Conservation (phyloP, 164 flowering plant genomes). For the Vitis rupestris region DNA sequence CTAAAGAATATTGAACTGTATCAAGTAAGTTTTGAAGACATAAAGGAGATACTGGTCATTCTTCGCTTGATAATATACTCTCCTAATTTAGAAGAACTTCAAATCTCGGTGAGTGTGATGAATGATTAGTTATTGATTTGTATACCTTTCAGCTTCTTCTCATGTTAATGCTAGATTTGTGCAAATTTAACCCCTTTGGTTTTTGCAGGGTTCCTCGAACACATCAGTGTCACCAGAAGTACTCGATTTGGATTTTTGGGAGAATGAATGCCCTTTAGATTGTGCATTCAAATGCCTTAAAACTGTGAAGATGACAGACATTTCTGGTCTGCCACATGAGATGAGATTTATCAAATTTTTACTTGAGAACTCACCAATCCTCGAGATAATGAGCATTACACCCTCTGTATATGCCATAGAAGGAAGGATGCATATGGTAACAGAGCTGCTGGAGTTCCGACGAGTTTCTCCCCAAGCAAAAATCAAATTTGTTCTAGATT, state of each 20-base stretch:
- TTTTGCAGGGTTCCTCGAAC: conserved; percentile 37
- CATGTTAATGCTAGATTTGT: background rate
- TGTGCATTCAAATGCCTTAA: conserved; percentile 38
- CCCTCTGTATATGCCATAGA: conserved; percentile 40
- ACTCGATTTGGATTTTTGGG: conserved; percentile 48
- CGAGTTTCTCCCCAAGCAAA: conserved; percentile 64
- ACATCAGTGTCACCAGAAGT: conserved; percentile 28
- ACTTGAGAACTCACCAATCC: conserved; percentile 55
- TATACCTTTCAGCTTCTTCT: background rate
- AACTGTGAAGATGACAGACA: conserved; percentile 51
- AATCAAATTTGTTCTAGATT: conserved; percentile 36
- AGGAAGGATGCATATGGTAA: conserved; percentile 43
- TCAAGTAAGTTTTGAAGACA: conserved; percentile 74
- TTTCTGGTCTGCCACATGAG: conserved; percentile 51
- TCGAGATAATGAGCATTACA: conserved; percentile 46
- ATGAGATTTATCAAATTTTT: conserved; percentile 60
- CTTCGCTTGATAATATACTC: conserved; percentile 57
- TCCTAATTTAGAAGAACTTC: conserved; percentile 54
- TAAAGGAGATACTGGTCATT: conserved; percentile 54
- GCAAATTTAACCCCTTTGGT: background rate
- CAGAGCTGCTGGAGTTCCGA: conserved; percentile 46
- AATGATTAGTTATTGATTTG: background rate
- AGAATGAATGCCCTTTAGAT: conserved; percentile 25
- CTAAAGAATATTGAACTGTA: conserved; percentile 50
- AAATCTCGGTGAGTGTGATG: conserved; percentile 47